Base-by-base conservation (phyloP, 2,329 filamentous ascomycete species). In the Dryadomyces sulphureus region DNA sequence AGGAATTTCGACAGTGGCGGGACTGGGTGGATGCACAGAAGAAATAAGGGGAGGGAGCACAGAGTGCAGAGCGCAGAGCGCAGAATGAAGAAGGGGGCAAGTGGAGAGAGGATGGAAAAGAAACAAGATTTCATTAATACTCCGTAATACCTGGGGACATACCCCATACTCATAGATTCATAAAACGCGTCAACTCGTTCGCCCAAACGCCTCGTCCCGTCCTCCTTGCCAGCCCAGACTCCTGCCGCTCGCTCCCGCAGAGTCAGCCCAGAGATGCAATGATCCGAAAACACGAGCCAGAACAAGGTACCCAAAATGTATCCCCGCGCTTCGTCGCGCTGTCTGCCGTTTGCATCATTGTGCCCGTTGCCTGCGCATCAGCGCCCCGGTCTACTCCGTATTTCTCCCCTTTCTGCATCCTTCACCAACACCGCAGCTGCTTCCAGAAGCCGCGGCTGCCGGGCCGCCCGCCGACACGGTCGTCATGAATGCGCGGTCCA, bases 1-100 rank as follows among this genome's bases (percentile, higher is more conserved):
- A 61, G 2, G 84, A 90, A 56, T 96, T 80, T 72, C 80, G 76
- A 68, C 73, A 73, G 53, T 95, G 88, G 85, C 77, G 77, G 59
- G 73, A 80, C 16, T 92, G 86, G 83, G 74, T 79, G 19, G 66
- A 70, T 16, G 50, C 45, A 43, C 53, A 56, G 50, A 53, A 30
- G 34, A 8, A 44, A 38, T 35, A 19, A 12, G 25, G 27, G 21
- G 7, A 45, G 12, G 34, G 39, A 34, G 41, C 27, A 41, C 39
- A 22, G 38, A 5, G 20, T 20, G 20, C 8, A 38, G 16, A 43
- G 12, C n/a, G 30, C 41, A 41, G 24, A 22, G 14, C 7, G 17
- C n/a, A n/a, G 3, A 14, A 11, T 22, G 19, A 17, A 30, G 8
- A 14, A 6, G 22, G 6, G 3, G 20, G 24, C 16, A 22, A 16